A percentile compares a stretch with the other conserved stretches of the same genome.
Conservation (phyloP, 1,139 yeast species). For the Magnusiomyces sp. region DNA sequence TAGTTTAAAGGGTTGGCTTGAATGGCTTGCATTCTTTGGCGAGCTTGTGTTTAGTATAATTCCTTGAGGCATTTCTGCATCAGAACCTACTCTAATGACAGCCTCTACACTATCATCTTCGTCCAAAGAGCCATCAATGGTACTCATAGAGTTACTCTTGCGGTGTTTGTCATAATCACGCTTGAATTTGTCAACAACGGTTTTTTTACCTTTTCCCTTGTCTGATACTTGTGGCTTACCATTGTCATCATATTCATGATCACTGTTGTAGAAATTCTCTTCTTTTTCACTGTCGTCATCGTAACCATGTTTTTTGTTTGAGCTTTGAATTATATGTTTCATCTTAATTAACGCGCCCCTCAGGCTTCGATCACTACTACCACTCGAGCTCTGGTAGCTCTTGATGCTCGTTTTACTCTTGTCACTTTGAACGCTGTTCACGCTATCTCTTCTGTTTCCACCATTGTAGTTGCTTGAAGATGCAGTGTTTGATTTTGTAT, state of each 20-base stretch:
- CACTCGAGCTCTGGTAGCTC: conserved; percentile 2
- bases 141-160: background rate
- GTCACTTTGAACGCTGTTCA: background rate
- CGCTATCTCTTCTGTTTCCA: background rate
- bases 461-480: too few species aligned
- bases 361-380: background rate
- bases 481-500: too few species aligned
- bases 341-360: background rate
- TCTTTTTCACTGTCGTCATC: background rate
- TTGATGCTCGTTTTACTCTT: background rate
- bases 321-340: background rate
- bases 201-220: too few species aligned
- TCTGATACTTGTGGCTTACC: background rate
- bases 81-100: background rate
- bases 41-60: background rate
- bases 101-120: background rate
- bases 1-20: background rate
- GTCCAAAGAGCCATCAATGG: background rate
- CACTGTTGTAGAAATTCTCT: background rate
- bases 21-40: background rate
- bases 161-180: background rate
- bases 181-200: too few species aligned
- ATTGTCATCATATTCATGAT: background rate
- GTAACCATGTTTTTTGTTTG: background rate
- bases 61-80: background rate